These are phyloP conservation scores for Boletus rubescentipes DNA, from an alignment of 768 basidiomycete genomes.

Conservation along the genomic window DNA sequence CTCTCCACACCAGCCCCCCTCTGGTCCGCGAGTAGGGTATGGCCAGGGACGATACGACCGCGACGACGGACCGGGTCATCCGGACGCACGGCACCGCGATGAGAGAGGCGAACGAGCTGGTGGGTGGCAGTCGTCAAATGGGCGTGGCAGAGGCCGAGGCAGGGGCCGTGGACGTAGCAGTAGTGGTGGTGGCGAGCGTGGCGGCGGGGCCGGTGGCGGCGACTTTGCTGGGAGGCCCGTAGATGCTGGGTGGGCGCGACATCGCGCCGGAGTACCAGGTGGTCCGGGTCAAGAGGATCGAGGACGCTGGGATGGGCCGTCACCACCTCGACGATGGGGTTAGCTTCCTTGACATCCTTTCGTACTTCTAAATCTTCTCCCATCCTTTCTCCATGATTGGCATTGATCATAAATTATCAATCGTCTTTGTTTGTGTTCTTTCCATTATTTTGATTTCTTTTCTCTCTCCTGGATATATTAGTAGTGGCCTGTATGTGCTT, in stretches of 20 bases:
- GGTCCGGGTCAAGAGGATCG: constrained; percentile 23
- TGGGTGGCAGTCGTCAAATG: constrained; percentile 28
- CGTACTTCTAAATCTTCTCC: background rate
- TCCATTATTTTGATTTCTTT: background rate
- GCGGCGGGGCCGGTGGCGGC: constrained; percentile 7
- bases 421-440: constrained; percentile 11
- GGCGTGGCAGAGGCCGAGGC: constrained; percentile 35
- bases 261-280: constrained; percentile 29
- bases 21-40: constrained; percentile 28
- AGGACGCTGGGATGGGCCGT: constrained; percentile 28
- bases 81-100: constrained; percentile 24
- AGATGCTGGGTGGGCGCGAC: constrained; percentile 40
- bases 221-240: constrained; percentile 39
- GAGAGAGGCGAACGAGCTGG: constrained; percentile 36
- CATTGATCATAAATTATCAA: constrained; percentile 28
- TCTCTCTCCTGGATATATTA: constrained; percentile 10
- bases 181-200: background rate
- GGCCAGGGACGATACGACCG: constrained; percentile 31
- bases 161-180: constrained; percentile 27
- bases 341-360: background rate
- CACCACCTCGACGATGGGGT: constrained; percentile 29
- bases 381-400: background rate
- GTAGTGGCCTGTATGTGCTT: background rate
- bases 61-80: constrained; percentile 19
- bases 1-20: constrained; percentile 25